Conservation (phyloP, 2,329 filamentous ascomycete species). For the Fusarium sp. region DNA sequence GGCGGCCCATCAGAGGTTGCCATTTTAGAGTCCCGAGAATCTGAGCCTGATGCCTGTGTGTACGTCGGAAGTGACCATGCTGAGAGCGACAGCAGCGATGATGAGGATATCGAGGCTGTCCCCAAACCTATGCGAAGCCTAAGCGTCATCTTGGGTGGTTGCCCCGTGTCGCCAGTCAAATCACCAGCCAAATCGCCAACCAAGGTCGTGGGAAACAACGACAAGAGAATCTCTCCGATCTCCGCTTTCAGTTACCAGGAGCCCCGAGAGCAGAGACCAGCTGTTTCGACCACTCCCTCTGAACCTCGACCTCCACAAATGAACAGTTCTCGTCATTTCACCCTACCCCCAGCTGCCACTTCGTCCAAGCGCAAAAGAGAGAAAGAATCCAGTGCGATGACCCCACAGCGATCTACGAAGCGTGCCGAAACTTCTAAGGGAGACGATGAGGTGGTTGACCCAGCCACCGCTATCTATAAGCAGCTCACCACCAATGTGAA, state of each 20-base stretch:
- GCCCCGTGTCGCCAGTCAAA: neutral
- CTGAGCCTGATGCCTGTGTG: neutral
- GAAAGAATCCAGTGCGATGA: neutral
- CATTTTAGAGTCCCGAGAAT: neutral
- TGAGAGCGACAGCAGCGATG: neutral
- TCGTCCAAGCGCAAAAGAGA: conserved; percentile 9
- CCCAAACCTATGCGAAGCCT: neutral
- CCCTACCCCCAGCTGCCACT: too few relatives aligned
- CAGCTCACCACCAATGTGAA: neutral
- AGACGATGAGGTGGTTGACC: neutral
- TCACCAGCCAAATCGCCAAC: neutral
- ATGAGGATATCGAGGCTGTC: neutral
- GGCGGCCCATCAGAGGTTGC: neutral
- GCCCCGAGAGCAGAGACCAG: neutral
- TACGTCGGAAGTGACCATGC: neutral
- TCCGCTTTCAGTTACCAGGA: neutral
- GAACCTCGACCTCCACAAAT: neutral
- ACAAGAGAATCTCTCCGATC: neutral
- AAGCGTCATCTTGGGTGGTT: neutral
- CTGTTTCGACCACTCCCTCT: accelerated
- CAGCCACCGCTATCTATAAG: neutral
- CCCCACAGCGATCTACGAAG: neutral
- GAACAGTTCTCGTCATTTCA: neutral
- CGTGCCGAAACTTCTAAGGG: neutral
- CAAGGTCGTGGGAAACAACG: neutral